Percentiles rank a stretch among this genome's conserved stretches.
Conservation (phyloP, 1,284 basidiomycete genomes). For the Mixia osmundae region DNA sequence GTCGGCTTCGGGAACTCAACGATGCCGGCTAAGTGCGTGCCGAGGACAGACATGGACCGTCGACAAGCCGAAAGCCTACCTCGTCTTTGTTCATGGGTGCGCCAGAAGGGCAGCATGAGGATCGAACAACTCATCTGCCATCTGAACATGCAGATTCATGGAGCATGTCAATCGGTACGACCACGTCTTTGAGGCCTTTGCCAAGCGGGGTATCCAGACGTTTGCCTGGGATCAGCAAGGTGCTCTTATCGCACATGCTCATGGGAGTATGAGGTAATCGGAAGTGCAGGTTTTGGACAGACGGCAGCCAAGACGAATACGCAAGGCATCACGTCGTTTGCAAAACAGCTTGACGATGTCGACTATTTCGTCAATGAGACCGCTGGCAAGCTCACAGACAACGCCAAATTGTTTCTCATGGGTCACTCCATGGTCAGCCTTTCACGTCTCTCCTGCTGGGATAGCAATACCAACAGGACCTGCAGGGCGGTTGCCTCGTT, state of each 20-base stretch:
- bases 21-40: neutral
- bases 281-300: conserved; percentile 24
- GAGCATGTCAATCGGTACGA: conserved; percentile 21
- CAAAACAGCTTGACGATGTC: conserved; percentile 21
- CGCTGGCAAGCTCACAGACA: conserved; percentile 2
- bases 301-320: conserved; percentile 19
- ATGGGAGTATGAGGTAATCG: no score
- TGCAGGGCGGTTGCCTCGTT: conserved; percentile 4
- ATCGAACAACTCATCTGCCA: neutral
- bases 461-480: neutral
- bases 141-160: neutral
- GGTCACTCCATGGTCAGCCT: conserved; percentile 24
- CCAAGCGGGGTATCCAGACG: conserved; percentile 22
- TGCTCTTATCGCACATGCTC: neutral
- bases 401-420: conserved; percentile 20
- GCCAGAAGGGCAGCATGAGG: neutral
- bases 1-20: neutral
- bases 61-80: conserved; percentile 6
- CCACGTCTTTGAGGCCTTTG: conserved; percentile 21
- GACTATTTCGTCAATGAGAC: conserved; percentile 18
- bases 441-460: neutral
- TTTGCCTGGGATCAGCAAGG: conserved; percentile 24
- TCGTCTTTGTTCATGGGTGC: conserved; percentile 18
- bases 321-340: conserved; percentile 22
- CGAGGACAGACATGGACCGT: conserved; percentile 3